These are phyloP conservation scores for Kodamaea leandrae DNA, from an alignment of 805 yeast species.

Conservation along the genomic window DNA sequence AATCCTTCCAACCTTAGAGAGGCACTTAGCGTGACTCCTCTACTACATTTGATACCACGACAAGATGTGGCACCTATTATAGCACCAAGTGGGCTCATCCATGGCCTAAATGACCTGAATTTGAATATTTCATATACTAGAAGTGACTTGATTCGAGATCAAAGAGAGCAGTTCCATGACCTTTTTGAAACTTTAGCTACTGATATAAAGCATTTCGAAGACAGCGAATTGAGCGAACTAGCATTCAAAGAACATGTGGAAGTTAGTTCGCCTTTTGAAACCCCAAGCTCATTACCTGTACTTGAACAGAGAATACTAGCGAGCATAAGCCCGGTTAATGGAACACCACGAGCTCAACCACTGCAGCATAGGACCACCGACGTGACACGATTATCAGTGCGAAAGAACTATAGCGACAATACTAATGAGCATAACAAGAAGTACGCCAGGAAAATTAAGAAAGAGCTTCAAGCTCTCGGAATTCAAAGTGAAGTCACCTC, in stretches of 20 bases:
- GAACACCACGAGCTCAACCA: neutral
- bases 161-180: conserved; percentile 4
- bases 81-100: conserved; percentile 13
- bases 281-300: neutral
- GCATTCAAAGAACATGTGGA: neutral
- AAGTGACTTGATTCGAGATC: neutral
- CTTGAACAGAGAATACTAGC: neutral
- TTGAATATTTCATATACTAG: neutral
- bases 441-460: conserved; percentile 17
- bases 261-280: neutral
- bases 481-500: neutral
- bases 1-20: conserved; percentile 21
- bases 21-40: conserved; percentile 26
- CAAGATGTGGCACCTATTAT: conserved; percentile 19
- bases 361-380: conserved; percentile 1
- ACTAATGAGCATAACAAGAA: conserved; percentile 19
- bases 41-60: conserved; percentile 28
- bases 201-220: conserved; percentile 21
- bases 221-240: conserved; percentile 27
- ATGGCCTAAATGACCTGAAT: conserved; percentile 15
- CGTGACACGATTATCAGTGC: conserved; percentile 20
- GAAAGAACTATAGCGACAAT: conserved; percentile 19
- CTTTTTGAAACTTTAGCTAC: conserved; percentile 5
- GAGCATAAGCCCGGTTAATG: neutral
- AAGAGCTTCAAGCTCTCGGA: conserved; percentile 15